Evolutionary conservation across 2,329 filamentous ascomycete species (phyloP).

Genomic region (Fusarium cicatricum): DNA sequence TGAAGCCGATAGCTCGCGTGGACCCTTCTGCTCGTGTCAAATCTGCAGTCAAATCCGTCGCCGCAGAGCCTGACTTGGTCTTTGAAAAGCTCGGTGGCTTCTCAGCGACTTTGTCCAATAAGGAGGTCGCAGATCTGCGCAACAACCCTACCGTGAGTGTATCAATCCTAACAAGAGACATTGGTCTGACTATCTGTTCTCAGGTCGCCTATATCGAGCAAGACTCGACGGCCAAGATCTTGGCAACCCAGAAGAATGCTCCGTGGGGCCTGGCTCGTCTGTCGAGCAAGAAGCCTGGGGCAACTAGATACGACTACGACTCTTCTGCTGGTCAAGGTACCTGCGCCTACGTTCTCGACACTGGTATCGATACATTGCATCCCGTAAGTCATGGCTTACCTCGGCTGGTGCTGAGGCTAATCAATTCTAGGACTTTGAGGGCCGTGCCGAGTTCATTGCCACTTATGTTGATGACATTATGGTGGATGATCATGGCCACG

Average conservation of each 20-base stretch:
- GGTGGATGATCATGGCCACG: background rate
- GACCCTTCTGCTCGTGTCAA: background rate
- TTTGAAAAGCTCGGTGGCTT: conserved; percentile 7
- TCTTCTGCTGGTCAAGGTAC: background rate
- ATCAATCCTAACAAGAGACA: no score
- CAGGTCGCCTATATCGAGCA: conserved; percentile 13
- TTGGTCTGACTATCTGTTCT: no score
- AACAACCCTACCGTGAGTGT: background rate
- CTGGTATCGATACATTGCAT: background rate
- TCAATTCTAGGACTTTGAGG: background rate
- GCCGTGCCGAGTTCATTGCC: conserved; percentile 8
- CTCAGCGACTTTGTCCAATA: background rate
- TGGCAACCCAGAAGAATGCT: background rate
- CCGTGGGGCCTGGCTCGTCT: conserved; percentile 10
- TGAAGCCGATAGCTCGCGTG: background rate
- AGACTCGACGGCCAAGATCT: conserved; percentile 9
- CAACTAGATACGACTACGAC: conserved; percentile 1
- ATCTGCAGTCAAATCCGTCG: background rate
- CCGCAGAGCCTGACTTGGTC: conserved; percentile 5
- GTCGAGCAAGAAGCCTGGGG: conserved; percentile 1
- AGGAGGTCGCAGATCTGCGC: conserved; percentile 5
- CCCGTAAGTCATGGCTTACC: background rate
- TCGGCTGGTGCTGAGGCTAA: background rate
- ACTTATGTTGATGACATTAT: conserved; percentile 3
- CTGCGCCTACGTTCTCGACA: conserved; percentile 18